A percentile compares a stretch with the other conserved stretches of the same genome.
Evolutionary conservation across 805 yeast genomes (phyloP).

Genomic region (Wickerhamiella domercqiae): DNA sequence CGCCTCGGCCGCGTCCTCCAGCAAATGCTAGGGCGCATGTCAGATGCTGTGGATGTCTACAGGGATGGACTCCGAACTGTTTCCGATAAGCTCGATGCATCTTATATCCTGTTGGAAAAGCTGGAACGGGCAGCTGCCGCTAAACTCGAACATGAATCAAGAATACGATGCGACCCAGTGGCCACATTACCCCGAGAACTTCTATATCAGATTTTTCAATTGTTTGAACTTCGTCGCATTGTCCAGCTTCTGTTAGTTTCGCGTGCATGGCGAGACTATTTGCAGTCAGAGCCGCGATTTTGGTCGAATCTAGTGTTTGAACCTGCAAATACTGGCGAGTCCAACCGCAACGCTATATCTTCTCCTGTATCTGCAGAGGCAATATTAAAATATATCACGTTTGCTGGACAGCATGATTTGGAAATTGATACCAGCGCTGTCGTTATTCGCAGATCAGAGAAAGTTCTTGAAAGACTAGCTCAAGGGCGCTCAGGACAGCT

Average conservation of each 20-base stretch:
- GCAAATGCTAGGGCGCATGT: conserved; percentile 3
- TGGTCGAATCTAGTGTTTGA: conserved; percentile 9
- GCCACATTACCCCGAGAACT: conserved; percentile 10
- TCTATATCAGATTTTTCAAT: conserved; percentile 6
- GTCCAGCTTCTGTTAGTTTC: conserved; percentile 5
- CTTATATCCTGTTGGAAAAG: background rate
- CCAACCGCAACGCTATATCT: background rate
- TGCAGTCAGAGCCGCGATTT: conserved; percentile 8
- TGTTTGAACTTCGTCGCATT: conserved; percentile 6
- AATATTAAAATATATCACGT: background rate
- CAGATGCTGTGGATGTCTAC: conserved; percentile 11
- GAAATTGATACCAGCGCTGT: background rate
- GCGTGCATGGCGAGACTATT: conserved; percentile 7
- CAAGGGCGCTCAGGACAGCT: background rate
- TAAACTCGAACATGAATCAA: background rate
- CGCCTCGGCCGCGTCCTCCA: conserved; percentile 14
- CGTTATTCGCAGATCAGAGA: background rate
- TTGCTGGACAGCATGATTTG: background rate
- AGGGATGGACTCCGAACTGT: conserved; percentile 8
- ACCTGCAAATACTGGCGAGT: background rate
- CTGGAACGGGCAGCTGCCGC: background rate
- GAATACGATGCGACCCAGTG: conserved; percentile 3
- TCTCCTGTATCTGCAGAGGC: background rate
- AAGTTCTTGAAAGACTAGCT: background rate
- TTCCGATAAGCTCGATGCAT: background rate